Percentiles rank a stretch among this genome's conserved stretches.
Conservation (phyloP, 2,329 filamentous ascomycete species). For the Fusarium floridanum region DNA sequence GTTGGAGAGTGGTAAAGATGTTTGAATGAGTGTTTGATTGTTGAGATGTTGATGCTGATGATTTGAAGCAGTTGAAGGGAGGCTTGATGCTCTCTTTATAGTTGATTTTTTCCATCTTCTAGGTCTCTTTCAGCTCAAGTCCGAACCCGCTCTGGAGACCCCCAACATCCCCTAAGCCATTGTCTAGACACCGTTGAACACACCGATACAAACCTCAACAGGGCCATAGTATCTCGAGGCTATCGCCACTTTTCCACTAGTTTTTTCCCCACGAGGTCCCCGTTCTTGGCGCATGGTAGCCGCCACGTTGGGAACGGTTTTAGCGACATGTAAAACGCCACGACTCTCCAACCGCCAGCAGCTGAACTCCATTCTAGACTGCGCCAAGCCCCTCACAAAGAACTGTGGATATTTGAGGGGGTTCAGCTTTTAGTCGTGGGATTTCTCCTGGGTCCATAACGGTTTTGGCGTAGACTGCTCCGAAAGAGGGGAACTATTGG, state of each 20-base stretch:
- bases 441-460: background rate
- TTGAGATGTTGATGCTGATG: background rate
- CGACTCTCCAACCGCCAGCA: conserved; percentile 14
- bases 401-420: background rate
- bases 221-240: conserved; percentile 6
- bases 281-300: background rate
- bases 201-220: background rate
- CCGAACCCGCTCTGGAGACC: background rate
- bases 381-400: background rate
- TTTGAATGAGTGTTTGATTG: background rate
- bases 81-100: conserved; percentile 22
- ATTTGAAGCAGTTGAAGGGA: background rate
- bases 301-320: conserved; percentile 15
- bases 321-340: conserved; percentile 32
- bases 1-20: background rate
- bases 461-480: background rate
- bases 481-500: conserved; percentile 1
- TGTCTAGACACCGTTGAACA: background rate
- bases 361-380: conserved; percentile 25
- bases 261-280: background rate
- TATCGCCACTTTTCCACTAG: conserved; percentile 19
- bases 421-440: background rate
- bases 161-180: background rate
- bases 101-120: background rate
- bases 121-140: background rate